Percentiles rank a stretch among this genome's conserved stretches.
Conservation (phyloP, 2,329 filamentous ascomycete species). For the Fonsecaea nubica region DNA sequence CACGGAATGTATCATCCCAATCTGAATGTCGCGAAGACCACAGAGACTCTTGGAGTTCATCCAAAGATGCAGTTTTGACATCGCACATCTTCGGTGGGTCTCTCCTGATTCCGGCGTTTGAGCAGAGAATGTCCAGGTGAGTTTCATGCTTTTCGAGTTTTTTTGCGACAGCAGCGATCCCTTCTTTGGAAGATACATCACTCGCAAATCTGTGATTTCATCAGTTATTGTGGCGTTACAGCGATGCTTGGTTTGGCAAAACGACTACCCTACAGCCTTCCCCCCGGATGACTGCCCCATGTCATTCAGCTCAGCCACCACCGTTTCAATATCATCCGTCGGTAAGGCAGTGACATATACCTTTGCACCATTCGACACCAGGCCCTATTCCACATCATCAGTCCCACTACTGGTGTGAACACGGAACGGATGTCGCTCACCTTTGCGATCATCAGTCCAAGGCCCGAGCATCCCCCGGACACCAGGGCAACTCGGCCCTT, state of each 20-base stretch:
- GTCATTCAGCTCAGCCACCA: slow-evolving; percentile 49
- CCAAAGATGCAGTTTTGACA: slow-evolving; percentile 51
- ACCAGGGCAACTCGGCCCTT: slow-evolving; percentile 54
- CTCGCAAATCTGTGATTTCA: slow-evolving; percentile 37
- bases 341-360: slow-evolving; percentile 54
- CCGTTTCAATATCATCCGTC: slow-evolving; percentile 51
- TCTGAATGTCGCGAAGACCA: slow-evolving; percentile 54
- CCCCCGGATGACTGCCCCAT: slow-evolving; percentile 49
- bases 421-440: slow-evolving; percentile 38
- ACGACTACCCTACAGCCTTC: slow-evolving; percentile 47
- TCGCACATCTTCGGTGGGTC: slow-evolving; percentile 55
- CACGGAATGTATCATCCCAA: slow-evolving; percentile 55
- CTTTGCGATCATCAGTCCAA: slow-evolving; percentile 57
- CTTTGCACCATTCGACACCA: slow-evolving; percentile 56
- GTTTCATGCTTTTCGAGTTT: slow-evolving; percentile 47
- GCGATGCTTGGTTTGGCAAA: not conserved
- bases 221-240: not conserved
- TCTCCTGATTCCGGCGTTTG: slow-evolving; percentile 58
- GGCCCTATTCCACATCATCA: slow-evolving; percentile 41
- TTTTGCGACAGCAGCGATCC: slow-evolving; percentile 46
- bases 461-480: slow-evolving; percentile 54
- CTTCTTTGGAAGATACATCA: slow-evolving; percentile 53
- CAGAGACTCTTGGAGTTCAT: slow-evolving; percentile 55
- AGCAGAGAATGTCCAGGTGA: slow-evolving; percentile 57
- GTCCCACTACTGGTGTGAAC: not conserved